Percentiles rank a stretch among this genome's conserved stretches.
phyloP scores from a whole-genome alignment of 768 basidiomycete genomes.

The Russula sp. region DNA sequence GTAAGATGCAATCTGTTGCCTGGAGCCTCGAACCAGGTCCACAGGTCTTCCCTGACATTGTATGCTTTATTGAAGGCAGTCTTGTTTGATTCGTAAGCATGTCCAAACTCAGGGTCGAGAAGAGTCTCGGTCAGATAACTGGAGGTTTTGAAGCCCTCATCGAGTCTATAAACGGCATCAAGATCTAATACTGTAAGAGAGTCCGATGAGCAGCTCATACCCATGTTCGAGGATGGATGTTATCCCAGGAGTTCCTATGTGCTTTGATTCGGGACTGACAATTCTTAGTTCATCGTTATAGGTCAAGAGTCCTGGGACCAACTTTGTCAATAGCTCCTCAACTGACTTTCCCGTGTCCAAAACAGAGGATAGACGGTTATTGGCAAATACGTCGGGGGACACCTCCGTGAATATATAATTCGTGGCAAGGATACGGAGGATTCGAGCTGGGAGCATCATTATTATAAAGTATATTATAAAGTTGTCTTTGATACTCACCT shows the following conservation, averaged over 20 bases:
- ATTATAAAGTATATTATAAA: too few relatives aligned
- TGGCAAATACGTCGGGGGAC: slow-evolving; percentile 34
- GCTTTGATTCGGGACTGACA: slow-evolving; percentile 26
- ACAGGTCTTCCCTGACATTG: background rate
- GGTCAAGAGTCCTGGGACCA: background rate
- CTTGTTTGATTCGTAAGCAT: slow-evolving; percentile 9
- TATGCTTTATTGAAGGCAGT: slow-evolving; percentile 18
- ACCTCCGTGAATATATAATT: slow-evolving; percentile 35
- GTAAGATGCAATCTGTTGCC: slow-evolving; percentile 7
- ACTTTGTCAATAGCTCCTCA: slow-evolving; percentile 27
- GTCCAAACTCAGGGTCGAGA: slow-evolving; percentile 21
- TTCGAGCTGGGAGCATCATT: slow-evolving; percentile 28
- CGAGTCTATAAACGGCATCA: slow-evolving; percentile 1
- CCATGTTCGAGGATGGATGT: slow-evolving; percentile 26
- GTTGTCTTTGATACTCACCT: slow-evolving; percentile 33
- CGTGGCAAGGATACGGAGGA: slow-evolving; percentile 29
- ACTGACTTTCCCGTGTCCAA: slow-evolving; percentile 34
- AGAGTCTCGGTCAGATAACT: slow-evolving; percentile 33
- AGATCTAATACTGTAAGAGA: background rate
- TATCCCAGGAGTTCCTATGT: slow-evolving; percentile 29
- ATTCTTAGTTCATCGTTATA: background rate
- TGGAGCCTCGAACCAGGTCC: slow-evolving; percentile 13
- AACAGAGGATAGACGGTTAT: slow-evolving; percentile 33
- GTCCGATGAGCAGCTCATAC: slow-evolving; percentile 15
- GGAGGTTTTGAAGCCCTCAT: slow-evolving; percentile 28